phyloP scores from a whole-genome alignment of 2,329 filamentous ascomycete species.

The Massarina eburnea region DNA sequence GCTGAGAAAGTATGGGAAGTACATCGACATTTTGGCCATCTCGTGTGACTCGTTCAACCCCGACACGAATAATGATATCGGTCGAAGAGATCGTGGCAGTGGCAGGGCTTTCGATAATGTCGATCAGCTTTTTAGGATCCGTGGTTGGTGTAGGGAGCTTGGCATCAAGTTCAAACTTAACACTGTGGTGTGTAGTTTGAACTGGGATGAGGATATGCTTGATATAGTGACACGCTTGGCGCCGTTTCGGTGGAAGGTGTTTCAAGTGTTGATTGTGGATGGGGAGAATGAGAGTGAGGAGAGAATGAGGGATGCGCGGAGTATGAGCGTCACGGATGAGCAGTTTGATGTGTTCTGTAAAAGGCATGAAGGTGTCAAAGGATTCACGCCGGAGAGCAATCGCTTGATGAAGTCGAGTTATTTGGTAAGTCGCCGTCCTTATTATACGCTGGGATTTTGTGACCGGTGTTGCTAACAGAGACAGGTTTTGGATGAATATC shows the following conservation, averaged over 20 bases:
- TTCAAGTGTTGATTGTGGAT: conserved; percentile 55
- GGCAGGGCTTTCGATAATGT: conserved; percentile 47
- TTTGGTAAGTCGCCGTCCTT: conserved; percentile 29
- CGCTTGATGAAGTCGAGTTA: conserved; percentile 55
- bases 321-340: conserved; percentile 51
- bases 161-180: conserved; percentile 61
- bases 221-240: conserved; percentile 40
- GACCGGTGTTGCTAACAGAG: not conserved
- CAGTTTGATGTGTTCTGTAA: conserved; percentile 52
- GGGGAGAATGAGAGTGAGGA: conserved; percentile 54
- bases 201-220: conserved; percentile 50
- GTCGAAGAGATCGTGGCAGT: conserved; percentile 35
- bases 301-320: conserved; percentile 37
- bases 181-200: conserved; percentile 55
- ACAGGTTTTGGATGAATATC: conserved; percentile 52
- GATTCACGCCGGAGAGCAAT: conserved; percentile 55
- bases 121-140: conserved; percentile 48
- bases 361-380: conserved; percentile 37
- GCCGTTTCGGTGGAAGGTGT: conserved; percentile 59
- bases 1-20: conserved; percentile 45
- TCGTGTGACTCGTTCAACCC: conserved; percentile 58
- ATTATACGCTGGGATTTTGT: too few species aligned
- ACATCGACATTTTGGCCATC: conserved; percentile 58
- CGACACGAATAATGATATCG: conserved; percentile 54
- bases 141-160: conserved; percentile 49